Evolutionary conservation across 192 early-diverging fungal species (phyloP), one percentile per base, ranked within the genome.

Genomic region (Coemansia sp.): DNA sequence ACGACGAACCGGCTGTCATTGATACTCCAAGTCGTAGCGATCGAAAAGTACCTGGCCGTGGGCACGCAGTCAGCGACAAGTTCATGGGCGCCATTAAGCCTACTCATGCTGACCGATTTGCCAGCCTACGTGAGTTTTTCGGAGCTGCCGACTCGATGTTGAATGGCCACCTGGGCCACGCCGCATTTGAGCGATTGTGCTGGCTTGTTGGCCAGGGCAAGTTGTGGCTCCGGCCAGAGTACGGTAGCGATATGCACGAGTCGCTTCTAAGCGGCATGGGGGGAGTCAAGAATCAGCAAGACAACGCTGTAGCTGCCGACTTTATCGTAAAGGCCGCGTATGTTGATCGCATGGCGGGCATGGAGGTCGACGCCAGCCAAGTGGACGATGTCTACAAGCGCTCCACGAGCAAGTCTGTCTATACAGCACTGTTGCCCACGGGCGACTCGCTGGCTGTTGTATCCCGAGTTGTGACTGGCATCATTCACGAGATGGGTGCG

Each of bases 21-120:
- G 14, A 42, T 9, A 12, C 21, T 19, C 14, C 15, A 17, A 15
- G 0, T n/a, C 17, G 29, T 25, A 48, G 11, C 12, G 39, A 66
- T n/a, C 62, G 78, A 11, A 68, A 39, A n/a, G 81, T 78, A 27
- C 81, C 81, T 17, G 81, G 81, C 1, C 81, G 81, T 12, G 81
- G 81, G 11, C 74, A 67, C 29, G 42, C 69, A 1, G 58, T 60
- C 4, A 53, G 67, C 53, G 70, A 74, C n/a, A 70, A 70, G 44
- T 75, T 84, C 44, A 15, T 75, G 45, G 29, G 21, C 11, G 44
- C 59, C 12, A 66, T 84, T 19, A 55, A 12, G 11, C 27, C 68
- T 7, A 70, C 64, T 8, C 66, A 75, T 29, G 67, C 81, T 2
- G 48, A 46, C 41, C 46, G 21, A 27, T 72, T 70, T 45, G 39